A percentile compares a stretch with the other conserved stretches of the same genome.
These are phyloP conservation scores for Epichloe bromicola DNA, from an alignment of 2,329 filamentous ascomycete species.

Conservation along the genomic window DNA sequence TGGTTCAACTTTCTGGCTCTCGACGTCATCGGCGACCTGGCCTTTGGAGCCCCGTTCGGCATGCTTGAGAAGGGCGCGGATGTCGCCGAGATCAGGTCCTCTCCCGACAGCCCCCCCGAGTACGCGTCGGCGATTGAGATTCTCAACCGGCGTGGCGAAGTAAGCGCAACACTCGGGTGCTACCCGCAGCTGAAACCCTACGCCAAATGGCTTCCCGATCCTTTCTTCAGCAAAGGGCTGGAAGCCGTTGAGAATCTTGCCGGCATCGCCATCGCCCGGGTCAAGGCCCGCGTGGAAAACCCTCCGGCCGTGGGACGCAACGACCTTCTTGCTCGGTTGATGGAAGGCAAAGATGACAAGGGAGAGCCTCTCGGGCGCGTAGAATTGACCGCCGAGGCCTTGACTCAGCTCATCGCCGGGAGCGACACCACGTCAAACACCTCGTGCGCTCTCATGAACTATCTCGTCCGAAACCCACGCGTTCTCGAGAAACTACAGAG, in stretches of 20 bases:
- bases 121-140: slow-evolving; percentile 77
- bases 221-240: slow-evolving; percentile 66
- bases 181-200: slow-evolving; percentile 64
- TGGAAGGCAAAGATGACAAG: slow-evolving; percentile 73
- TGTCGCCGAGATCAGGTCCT: slow-evolving; percentile 57
- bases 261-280: slow-evolving; percentile 76
- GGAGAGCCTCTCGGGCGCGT: slow-evolving; percentile 62
- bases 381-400: slow-evolving; percentile 76
- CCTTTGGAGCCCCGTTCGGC: slow-evolving; percentile 38
- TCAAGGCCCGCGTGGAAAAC: slow-evolving; percentile 58
- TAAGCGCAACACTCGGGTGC: slow-evolving; percentile 67
- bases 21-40: slow-evolving; percentile 35
- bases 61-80: slow-evolving; percentile 71
- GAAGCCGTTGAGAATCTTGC: slow-evolving; percentile 67
- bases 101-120: slow-evolving; percentile 44
- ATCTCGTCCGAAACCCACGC: slow-evolving; percentile 54
- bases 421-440: slow-evolving; percentile 69
- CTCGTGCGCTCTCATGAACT: slow-evolving; percentile 71
- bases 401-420: slow-evolving; percentile 77
- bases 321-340: slow-evolving; percentile 70
- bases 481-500: slow-evolving; percentile 59
- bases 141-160: slow-evolving; percentile 75
- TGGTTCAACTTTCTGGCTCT: slow-evolving; percentile 55
- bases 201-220: slow-evolving; percentile 67
- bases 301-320: slow-evolving; percentile 55